A percentile compares a stretch with the other conserved stretches of the same genome.
Conservation (phyloP, 257 asterid species). For the Fraxinus excelsior region DNA sequence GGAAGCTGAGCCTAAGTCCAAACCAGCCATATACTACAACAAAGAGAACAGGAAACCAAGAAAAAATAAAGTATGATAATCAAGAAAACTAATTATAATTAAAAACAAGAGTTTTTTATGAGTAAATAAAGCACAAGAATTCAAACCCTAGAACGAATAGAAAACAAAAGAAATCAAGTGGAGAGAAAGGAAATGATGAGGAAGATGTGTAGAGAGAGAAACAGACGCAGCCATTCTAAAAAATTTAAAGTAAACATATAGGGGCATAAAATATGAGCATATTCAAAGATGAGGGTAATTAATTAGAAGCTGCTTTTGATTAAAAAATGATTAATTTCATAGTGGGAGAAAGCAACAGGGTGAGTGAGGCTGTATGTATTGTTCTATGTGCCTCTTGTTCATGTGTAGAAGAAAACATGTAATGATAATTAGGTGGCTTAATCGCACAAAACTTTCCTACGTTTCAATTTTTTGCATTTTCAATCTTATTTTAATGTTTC, state of each 20-base stretch:
- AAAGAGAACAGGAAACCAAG: neutral
- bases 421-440: too few relatives aligned
- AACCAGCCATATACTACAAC: conserved; percentile 1
- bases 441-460: too few relatives aligned
- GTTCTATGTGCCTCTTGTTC: neutral
- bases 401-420: too few relatives aligned
- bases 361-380: neutral
- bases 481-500: too few relatives aligned
- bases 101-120: too few relatives aligned
- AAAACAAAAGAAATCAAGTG: neutral
- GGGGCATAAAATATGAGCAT: neutral
- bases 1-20: neutral
- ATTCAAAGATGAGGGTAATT: neutral
- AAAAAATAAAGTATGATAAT: neutral
- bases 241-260: too few relatives aligned
- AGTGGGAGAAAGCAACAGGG: neutral
- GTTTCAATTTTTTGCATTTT: too few relatives aligned
- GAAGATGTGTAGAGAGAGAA: neutral
- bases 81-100: neutral
- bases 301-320: neutral
- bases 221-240: neutral
- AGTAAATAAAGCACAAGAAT: neutral
- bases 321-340: too few relatives aligned
- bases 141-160: neutral
- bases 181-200: neutral